Evolutionary conservation across 495 filamentous ascomycete species (phyloP), one percentile per base, ranked within the genome.

Genomic region (Endocarpon pusillum): DNA sequence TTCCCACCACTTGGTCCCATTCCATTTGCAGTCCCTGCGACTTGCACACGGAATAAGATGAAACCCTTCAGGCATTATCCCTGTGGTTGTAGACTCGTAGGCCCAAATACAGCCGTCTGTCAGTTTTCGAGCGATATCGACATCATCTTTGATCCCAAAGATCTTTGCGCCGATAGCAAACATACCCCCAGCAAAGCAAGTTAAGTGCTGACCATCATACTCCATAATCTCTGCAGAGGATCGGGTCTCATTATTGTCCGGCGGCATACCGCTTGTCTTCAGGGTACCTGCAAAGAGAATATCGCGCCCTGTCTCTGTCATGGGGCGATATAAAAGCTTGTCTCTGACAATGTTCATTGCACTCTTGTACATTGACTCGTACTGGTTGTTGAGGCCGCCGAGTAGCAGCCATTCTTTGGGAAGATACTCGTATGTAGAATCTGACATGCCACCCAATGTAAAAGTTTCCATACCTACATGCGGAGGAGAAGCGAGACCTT

Each of bases 91-190:
- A 12, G 66, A 64, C 43, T 82, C 73, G 48, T 96, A 96, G 2
- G 84, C 78, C 87, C 84, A 96, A 2, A 89, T 78, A 49, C 89
- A 97, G 15, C 87, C 91, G 37, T 92, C 85, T 0, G 87, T 80
- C 9, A 97, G 68, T 47, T 79, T 79, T 41, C 66, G 63, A 4
- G 78, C 89, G 29, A 92, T 69, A 25, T 89, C 75, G 28, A 96
- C 58, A 51, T 97, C 87, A 15, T 66, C 66, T 4, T 76, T 63
- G n/a, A 74, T 62, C 7, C 71, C 67, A 40, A 94, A 94, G n/a
- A 86, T 63, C 54, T 81, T 86, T 25, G 84, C 79, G 21, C 79
- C 85, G 36, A 97, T 63, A 3, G 73, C 91, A 37, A 91, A 77
- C 89, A 96, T 96, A 33, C 85, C 89, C 8, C 89, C 89, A 14